Percentiles rank a stretch among this genome's conserved stretches.
Conservation (phyloP, 164 flowering plant genomes). For the Protea cynaroides region DNA sequence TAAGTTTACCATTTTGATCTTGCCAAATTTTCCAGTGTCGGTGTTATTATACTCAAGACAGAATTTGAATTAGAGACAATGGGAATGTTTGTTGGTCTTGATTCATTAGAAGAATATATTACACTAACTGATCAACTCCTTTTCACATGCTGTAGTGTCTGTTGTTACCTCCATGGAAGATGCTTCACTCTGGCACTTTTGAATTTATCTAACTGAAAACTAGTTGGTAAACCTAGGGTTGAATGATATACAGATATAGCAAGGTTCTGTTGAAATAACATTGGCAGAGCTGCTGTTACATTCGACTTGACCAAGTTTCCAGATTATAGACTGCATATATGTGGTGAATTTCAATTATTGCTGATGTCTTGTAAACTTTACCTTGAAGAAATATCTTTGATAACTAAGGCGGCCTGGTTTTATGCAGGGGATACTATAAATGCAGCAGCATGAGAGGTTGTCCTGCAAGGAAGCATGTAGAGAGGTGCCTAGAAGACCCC, state of each 20-base stretch:
- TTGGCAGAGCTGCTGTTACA: neutral
- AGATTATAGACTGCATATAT: neutral
- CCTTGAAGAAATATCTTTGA: neutral
- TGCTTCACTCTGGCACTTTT: neutral
- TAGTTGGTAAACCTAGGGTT: neutral
- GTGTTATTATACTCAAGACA: neutral
- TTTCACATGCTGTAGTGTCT: too few relatives aligned
- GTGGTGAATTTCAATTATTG: neutral
- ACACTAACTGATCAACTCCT: too few relatives aligned
- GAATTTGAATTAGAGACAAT: neutral
- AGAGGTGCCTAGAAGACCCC: conserved; percentile 85
- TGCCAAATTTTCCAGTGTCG: neutral
- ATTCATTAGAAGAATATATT: neutral
- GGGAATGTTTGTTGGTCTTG: neutral
- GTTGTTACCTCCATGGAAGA: neutral
- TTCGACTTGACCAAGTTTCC: neutral
- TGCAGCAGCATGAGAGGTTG: conserved; percentile 96
- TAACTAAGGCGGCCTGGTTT: neutral
- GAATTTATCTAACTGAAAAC: neutral
- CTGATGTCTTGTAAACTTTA: too few relatives aligned
- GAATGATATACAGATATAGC: neutral
- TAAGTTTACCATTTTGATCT: neutral
- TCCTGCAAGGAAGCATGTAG: conserved; percentile 95
- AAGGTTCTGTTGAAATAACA: neutral
- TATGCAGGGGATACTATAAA: conserved; percentile 88